phyloP scores from a whole-genome alignment of 352 stramenopile species.

The Phytophthora sp. region DNA sequence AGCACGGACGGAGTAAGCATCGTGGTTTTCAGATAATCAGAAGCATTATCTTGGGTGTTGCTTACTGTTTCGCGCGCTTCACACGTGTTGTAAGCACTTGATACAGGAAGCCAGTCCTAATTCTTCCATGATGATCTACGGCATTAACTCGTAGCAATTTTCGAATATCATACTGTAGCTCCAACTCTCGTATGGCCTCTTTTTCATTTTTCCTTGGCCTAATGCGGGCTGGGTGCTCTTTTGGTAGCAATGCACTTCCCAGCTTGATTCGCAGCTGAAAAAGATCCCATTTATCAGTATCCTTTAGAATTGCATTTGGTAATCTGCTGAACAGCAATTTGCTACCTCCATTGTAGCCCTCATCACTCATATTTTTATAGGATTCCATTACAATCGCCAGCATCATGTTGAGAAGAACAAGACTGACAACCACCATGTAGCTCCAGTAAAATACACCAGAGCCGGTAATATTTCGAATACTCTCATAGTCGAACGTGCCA shows the following conservation, averaged over 20 bases:
- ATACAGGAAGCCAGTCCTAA: no score
- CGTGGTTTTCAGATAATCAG: no score
- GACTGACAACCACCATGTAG: neutral
- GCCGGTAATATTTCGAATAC: neutral
- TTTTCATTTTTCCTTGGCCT: neutral
- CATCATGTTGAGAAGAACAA: neutral
- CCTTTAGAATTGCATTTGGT: no score
- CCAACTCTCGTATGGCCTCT: neutral
- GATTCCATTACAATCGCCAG: neutral
- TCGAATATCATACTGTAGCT: neutral
- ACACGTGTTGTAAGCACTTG: no score
- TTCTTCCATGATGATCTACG: no score
- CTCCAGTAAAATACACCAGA: neutral
- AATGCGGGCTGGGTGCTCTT: neutral
- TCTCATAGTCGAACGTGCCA: no score
- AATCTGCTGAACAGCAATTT: neutral
- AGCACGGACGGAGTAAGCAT: no score
- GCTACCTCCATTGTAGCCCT: no score
- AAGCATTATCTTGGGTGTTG: no score
- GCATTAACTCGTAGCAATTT: neutral
- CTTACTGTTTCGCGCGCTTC: no score
- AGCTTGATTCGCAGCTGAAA: neutral
- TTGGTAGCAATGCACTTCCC: neutral
- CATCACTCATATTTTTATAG: neutral
- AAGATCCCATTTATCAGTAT: no score